Evolutionary conservation across 2,329 filamentous ascomycete species (phyloP).

Genomic region (Lecanicillium sp.): DNA sequence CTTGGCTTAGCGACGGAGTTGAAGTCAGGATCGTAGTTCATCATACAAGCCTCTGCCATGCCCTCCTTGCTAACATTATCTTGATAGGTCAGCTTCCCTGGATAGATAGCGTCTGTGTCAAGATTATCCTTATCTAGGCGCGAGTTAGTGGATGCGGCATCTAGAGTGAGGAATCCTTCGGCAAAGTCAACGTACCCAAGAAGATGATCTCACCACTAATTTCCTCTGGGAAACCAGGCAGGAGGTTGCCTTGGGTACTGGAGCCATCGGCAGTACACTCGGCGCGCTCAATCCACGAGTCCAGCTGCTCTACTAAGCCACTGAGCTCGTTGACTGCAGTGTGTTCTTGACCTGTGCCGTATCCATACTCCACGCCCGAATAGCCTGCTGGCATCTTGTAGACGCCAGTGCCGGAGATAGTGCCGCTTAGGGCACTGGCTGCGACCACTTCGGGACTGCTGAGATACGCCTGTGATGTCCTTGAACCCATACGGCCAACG

Average conservation of each 20-base stretch:
- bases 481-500: slow-evolving; percentile 90
- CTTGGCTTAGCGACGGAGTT: slow-evolving; percentile 51
- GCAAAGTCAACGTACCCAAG: too few species aligned
- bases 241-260: slow-evolving; percentile 52
- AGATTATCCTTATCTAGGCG: slow-evolving; percentile 77
- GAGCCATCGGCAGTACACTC: slow-evolving; percentile 9
- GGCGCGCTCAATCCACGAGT: slow-evolving; percentile 13
- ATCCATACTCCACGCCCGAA: slow-evolving; percentile 9
- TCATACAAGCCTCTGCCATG: slow-evolving; percentile 89
- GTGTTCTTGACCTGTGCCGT: slow-evolving; percentile 9
- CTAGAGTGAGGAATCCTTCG: too few species aligned
- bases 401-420: slow-evolving; percentile 68
- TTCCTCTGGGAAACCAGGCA: slow-evolving; percentile 79
- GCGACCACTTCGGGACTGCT: slow-evolving; percentile 88
- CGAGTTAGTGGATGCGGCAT: too few species aligned
- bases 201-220: slow-evolving; percentile 84
- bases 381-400: slow-evolving; percentile 60
- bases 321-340: slow-evolving; percentile 2
- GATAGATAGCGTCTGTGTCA: slow-evolving; percentile 86
- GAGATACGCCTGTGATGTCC: slow-evolving; percentile 77
- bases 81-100: slow-evolving; percentile 79
- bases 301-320: slow-evolving; percentile 8
- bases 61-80: slow-evolving; percentile 67
- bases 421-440: slow-evolving; percentile 72
- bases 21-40: slow-evolving; percentile 82